Percentiles rank a stretch among this genome's conserved stretches.
phyloP scores from a whole-genome alignment of 352 stramenopile genomes.

The Pythium aristosporum region DNA sequence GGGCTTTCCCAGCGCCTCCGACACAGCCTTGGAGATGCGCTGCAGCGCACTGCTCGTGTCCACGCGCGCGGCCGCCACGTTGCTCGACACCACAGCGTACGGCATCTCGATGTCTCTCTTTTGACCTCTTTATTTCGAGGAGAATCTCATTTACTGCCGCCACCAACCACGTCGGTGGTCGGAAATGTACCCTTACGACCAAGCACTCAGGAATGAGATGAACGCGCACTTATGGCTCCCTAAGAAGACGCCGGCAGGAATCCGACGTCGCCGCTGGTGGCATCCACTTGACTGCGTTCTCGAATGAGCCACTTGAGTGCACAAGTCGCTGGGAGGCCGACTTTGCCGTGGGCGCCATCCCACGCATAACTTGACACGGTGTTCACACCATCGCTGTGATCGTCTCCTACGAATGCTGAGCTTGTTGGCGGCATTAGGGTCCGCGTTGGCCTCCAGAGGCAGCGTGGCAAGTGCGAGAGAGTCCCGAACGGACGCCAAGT shows the following conservation, averaged over 20 bases:
- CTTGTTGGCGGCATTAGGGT: too few relatives aligned
- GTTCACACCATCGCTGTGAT: too few relatives aligned
- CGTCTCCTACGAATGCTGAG: too few relatives aligned
- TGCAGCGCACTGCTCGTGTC: conserved; percentile 25
- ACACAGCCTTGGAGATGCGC: conserved; percentile 36
- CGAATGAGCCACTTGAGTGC: too few relatives aligned
- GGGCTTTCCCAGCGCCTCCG: background rate
- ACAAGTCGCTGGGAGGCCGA: too few relatives aligned
- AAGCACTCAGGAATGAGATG: too few relatives aligned
- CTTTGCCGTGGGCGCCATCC: too few relatives aligned
- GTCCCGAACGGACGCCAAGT: too few relatives aligned
- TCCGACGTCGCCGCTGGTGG: background rate
- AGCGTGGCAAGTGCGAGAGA: too few relatives aligned
- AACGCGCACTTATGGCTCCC: background rate
- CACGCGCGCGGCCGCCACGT: conserved; percentile 20
- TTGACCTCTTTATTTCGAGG: background rate
- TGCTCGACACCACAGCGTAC: conserved; percentile 27
- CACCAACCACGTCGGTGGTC: background rate
- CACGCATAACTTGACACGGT: too few relatives aligned
- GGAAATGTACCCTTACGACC: background rate
- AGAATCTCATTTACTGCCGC: background rate
- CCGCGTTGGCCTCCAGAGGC: too few relatives aligned
- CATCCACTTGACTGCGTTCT: too few relatives aligned
- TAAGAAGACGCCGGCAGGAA: background rate
- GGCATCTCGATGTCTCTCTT: conserved; percentile 25